Base-by-base conservation (phyloP, 257 asterid species). In the Galeopsis tetrahit region DNA sequence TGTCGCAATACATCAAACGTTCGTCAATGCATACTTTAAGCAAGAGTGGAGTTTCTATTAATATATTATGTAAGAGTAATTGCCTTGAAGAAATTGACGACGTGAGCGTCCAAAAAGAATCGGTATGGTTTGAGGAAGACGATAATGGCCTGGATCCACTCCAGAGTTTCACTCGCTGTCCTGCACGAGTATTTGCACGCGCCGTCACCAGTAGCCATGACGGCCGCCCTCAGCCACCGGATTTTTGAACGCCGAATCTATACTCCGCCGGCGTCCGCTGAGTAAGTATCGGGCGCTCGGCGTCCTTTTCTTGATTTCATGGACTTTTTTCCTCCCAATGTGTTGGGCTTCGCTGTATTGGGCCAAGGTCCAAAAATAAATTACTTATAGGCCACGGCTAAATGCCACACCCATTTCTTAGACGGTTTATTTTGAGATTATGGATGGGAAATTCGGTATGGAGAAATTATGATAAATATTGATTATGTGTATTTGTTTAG, bases 1-100 rank as follows among this genome's bases (percentile, higher is more conserved):
- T 90, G 88, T 70, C 77, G 46, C 14, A 68, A 31, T 70, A 8
- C 6, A 53, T 36, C 48, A 74, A 74, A 69, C 6, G 11, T 13
- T 40, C 68, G 44, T 69, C 52, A 43, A 28, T 15, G 62, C 77
- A 58, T 4, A 62, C 63, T 14, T 44, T 46, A 62, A 36, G 63
- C 59, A 68, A 73, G 17, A 59, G 17, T 4, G 13, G 13, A 49
- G 46, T 34, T 67, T 8, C 6, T 4, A 11, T 61, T 4, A 49
- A 48, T 4, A n/a, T 8, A 42, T 1, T 2, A 32, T 8, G 33
- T 21, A 17, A 38, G 73, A 17, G 33, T 66, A 51, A 63, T 67
- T 69, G 65, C 96, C 87, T 79, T 86, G 86, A 87, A 91, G 86
- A 90, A 93, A 81, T 89, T 86, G 80, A 87, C 92, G 57, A 91